Base-by-base conservation (phyloP, 768 basidiomycete species). In the Cantharellus anzutake region DNA sequence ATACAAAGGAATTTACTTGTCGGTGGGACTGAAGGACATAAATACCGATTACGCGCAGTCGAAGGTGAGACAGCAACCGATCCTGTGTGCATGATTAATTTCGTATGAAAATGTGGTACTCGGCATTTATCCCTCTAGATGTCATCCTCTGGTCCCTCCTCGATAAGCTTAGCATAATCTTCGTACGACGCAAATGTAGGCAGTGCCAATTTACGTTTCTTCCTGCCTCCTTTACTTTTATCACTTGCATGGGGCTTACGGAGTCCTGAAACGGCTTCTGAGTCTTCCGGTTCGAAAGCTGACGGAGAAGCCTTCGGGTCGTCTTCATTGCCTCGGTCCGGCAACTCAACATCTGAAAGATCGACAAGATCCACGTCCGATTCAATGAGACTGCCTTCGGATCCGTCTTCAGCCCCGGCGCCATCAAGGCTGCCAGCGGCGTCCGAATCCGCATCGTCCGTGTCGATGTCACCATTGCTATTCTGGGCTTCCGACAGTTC, bases 151-250 rank as follows among this genome's bases (percentile, higher is more conserved):
- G 80, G 77, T 5, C 73, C 80, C 60, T 84, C 82, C 68, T 90
- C 88, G 60, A 90, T 91, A 79, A 90, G 75, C 71, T 74, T 81
- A 51, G 82, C 83, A 64, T 88, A 91, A 60, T 89, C 87, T 61
- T 91, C 88, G 65, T 89, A 89, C 66, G 80, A 86, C 5, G 87
- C 88, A 67, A 91, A 91, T 41, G 83, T 88, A 3, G 86, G 85
- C 63, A 88, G 67, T 5, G 78, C 75, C 67, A 78, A 66, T 71
- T 82, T 89, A 74, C 87, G 87, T 71, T 81, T 76, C 70, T 75
- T 77, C 66, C 69, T 73, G 60, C 70, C 56, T 65, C 69, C 4
- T 73, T 63, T 41, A 61, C 61, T 38, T 58, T 60, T 39, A 63
- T 76, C 80, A 60, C 75, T 77, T 11, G 70, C 76, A 55, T 55